Evolutionary conservation across 2,329 filamentous ascomycete species (phyloP).

Genomic region (Colletotrichum neosansevieriae): DNA sequence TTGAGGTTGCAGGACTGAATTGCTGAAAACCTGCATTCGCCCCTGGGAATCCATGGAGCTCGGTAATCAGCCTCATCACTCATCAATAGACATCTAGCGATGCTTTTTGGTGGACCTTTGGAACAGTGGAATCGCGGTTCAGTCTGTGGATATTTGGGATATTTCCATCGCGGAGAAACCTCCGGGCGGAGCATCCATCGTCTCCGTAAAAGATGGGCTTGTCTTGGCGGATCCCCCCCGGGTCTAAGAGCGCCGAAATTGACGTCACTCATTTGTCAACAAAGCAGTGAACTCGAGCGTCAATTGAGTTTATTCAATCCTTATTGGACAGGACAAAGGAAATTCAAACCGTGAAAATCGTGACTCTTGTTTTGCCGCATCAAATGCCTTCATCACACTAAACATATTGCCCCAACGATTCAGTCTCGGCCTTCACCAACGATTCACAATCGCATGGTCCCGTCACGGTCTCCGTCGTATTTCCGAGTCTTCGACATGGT

Average conservation of each 20-base stretch:
- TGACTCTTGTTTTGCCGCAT: not conserved
- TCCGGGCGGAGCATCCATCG: constrained; percentile 6
- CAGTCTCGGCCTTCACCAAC: no score
- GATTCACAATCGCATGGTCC: no score
- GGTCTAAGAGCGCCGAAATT: constrained; percentile 1
- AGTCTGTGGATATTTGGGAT: accelerated
- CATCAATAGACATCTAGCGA: no score
- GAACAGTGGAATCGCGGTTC: not conserved
- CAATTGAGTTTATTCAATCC: no score
- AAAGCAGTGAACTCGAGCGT: no score
- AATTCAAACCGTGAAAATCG: not conserved
- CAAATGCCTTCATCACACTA: not conserved
- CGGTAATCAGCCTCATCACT: no score
- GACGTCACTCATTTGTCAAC: constrained; percentile 20
- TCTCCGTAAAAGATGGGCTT: constrained; percentile 2
- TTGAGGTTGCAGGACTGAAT: no score
- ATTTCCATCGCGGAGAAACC: not conserved
- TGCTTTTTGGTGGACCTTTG: no score
- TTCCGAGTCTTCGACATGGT: not conserved
- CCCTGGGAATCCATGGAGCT: no score
- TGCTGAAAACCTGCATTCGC: no score
- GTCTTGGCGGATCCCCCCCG: not conserved
- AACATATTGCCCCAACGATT: not conserved
- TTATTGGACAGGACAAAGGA: no score
- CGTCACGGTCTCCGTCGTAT: not conserved